phyloP scores from a whole-genome alignment of 257 asterid genomes.

The Fraxinus pennsylvanica region DNA sequence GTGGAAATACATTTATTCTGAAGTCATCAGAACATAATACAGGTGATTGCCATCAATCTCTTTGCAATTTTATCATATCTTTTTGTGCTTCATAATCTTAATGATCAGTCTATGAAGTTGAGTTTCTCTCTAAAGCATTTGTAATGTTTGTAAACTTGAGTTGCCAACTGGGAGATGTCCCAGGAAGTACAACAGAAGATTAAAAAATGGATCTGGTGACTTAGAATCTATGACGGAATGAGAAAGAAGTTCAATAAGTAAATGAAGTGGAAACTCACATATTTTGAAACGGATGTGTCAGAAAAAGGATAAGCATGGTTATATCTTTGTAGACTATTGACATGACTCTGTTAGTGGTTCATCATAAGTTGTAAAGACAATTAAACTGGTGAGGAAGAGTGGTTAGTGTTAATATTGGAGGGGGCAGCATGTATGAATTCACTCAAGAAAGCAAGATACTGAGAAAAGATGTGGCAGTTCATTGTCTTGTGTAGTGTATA shows the following conservation, averaged over 20 bases:
- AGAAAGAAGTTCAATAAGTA: background rate
- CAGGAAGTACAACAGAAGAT: background rate
- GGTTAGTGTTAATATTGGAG: background rate
- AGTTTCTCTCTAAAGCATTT: background rate
- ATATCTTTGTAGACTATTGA: background rate
- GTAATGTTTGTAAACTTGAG: background rate
- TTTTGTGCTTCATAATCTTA: background rate
- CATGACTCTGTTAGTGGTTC: background rate
- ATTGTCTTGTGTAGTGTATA: background rate
- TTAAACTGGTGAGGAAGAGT: background rate
- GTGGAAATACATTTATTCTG: constrained; percentile 52
- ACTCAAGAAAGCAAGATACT: background rate
- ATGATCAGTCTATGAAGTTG: background rate
- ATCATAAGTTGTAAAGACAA: background rate
- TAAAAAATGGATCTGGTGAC: background rate
- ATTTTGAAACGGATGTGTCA: background rate
- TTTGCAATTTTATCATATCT: background rate
- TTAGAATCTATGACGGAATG: background rate
- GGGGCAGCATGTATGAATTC: background rate
- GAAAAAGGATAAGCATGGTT: background rate
- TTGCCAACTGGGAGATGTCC: background rate
- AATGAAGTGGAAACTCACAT: background rate
- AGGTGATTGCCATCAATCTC: constrained; percentile 28
- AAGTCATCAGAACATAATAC: constrained; percentile 49
- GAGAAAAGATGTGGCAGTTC: background rate